phyloP scores from a whole-genome alignment of 208 protist species.

The Trypanosoma lewisi region DNA sequence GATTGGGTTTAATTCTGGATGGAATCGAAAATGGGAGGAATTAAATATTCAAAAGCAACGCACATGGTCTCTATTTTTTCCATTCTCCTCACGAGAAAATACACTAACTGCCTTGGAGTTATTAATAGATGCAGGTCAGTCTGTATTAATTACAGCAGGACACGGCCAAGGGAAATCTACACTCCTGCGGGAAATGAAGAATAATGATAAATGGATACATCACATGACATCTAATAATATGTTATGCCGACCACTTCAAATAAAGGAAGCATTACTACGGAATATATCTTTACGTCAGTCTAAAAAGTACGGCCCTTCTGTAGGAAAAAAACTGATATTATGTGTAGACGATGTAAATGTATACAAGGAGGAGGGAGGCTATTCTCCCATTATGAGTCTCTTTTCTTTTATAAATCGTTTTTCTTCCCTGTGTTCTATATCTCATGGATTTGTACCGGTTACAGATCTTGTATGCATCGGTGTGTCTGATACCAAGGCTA shows the following conservation, averaged over 20 bases:
- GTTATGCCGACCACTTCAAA: slow-evolving; percentile 34
- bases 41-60: slow-evolving; percentile 32
- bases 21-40: background rate
- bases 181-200: slow-evolving; percentile 53
- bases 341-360: slow-evolving; percentile 88
- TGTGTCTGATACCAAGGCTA: slow-evolving; percentile 5
- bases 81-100: slow-evolving; percentile 44
- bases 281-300: slow-evolving; percentile 45
- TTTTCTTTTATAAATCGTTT: slow-evolving; percentile 71
- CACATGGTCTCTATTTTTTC: slow-evolving; percentile 65
- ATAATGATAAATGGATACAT: slow-evolving; percentile 57
- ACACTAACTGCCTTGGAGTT: slow-evolving; percentile 65
- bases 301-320: slow-evolving; percentile 49
- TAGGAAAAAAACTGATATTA: slow-evolving; percentile 70
- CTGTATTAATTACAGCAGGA: slow-evolving; percentile 57
- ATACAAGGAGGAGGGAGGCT: slow-evolving; percentile 24
- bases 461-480: slow-evolving; percentile 68
- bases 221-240: slow-evolving; percentile 51
- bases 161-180: slow-evolving; percentile 66
- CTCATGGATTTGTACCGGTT: slow-evolving; percentile 51
- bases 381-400: slow-evolving; percentile 42
- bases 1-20: slow-evolving; percentile 20
- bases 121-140: slow-evolving; percentile 73
- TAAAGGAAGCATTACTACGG: slow-evolving; percentile 61
- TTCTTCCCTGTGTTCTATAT: slow-evolving; percentile 51